A percentile compares a stretch with the other conserved stretches of the same genome.
Evolutionary conservation across 345 rosid species (phyloP).

Genomic region (Aethionema arabicum): DNA sequence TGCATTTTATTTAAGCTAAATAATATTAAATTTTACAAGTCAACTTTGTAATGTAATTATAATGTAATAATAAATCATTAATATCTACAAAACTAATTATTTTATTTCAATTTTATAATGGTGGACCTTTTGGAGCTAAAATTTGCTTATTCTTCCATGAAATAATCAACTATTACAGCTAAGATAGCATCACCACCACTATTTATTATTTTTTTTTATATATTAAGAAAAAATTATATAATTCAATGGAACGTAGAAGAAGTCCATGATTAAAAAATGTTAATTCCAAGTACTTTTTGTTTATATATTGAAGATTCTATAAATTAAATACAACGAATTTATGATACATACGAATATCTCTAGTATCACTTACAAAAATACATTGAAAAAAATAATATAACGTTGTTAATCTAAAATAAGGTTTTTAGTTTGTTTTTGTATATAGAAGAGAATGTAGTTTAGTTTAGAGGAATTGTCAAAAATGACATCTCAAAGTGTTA

Average conservation of each 20-base stretch:
- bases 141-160: constrained; percentile 24
- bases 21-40: constrained; percentile 26
- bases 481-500: too few species aligned
- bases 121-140: constrained; percentile 22
- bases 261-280: constrained; percentile 5
- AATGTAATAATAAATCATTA: constrained; percentile 6
- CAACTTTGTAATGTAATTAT: constrained; percentile 31
- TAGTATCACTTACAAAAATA: constrained; percentile 8
- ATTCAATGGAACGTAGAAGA: constrained; percentile 21
- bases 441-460: too few species aligned
- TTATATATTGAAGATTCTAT: constrained; percentile 15
- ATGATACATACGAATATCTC: not conserved
- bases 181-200: constrained; percentile 29
- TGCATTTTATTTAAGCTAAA: constrained; percentile 4
- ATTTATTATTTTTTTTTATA: constrained; percentile 3
- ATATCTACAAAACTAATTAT: not conserved
- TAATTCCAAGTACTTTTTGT: not conserved
- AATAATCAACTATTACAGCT: constrained; percentile 28
- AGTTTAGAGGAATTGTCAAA: too few species aligned
- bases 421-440: too few species aligned
- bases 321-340: not conserved
- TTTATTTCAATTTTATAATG: constrained; percentile 14
- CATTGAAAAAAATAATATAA: not conserved
- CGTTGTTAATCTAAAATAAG: too few species aligned
- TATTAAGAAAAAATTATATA: not conserved